Base-by-base conservation (phyloP, 1,284 basidiomycete species). In the Ganoderma boninense region DNA sequence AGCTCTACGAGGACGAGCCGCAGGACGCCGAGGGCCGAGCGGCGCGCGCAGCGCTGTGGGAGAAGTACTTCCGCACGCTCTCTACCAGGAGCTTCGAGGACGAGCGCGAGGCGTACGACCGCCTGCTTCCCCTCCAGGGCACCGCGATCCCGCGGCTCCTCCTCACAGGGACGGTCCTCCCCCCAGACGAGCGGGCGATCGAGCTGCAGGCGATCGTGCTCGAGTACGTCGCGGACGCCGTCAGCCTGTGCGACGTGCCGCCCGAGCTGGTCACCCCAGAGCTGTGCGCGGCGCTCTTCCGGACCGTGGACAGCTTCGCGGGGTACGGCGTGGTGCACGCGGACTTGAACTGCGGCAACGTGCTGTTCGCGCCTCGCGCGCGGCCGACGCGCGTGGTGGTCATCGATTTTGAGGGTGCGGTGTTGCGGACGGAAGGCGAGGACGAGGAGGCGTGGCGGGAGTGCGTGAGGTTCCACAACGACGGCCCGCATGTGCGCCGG, bases 151-250 rank as follows among this genome's bases (percentile, higher is more conserved):
- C 70, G 13, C 62, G 64, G 7, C 49, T 69, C 7, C 54, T 56
- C 54, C 6, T 49, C 29, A 23, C 42, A 2, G 70, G 70, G 6
- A 35, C 20, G 8, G 8, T 65, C 32, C 43, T 63, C 13, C 69
- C 65, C 0, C 42, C 63, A 0, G 59, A 68, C 59, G 63, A 67
- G 43, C 67, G 70, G 2, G 70, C 64, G 10, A 46, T 68, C 23
- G 26, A 60, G 13, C 66, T 56, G 4, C 59, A 56, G 14, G 70
- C 66, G 7, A 18, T 71, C 40, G 43, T 69, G 54, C 13, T 69
- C 6, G 70, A 71, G 56, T 67, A 67, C 65, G 62, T 71, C 56
- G 57, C 60, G 4, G 70, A 71, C n/a, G n/a, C n/a, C n/a, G n/a
- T 69, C 56, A 49, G 23, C 26, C 65, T 71, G 32, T 4, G 26